Evolutionary conservation across 441 rosid genomes (phyloP).

Genomic region (Pelargonium fulgidum): DNA sequence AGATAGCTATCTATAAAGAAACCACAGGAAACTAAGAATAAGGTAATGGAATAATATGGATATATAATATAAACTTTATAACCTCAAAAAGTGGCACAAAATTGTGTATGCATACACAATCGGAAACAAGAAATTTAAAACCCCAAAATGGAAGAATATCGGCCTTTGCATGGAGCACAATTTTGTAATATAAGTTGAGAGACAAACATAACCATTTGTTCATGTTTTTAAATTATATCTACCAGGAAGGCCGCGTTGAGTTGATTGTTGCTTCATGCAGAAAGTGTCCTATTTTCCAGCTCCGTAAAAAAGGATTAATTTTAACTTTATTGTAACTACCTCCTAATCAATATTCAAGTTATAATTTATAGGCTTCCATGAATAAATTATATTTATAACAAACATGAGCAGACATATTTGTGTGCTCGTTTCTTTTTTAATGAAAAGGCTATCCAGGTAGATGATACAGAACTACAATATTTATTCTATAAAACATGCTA

Average conservation of each 20-base stretch:
- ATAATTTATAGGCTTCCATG: not conserved
- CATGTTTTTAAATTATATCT: not conserved
- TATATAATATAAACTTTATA: no score
- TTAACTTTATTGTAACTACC: no score
- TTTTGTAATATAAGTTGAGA: not conserved
- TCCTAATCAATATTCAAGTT: not conserved
- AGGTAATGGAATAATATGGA: slow-evolving; percentile 2
- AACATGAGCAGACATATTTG: not conserved
- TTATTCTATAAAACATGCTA: not conserved
- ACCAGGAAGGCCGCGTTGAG: no score
- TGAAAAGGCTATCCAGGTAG: not conserved
- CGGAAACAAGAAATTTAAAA: no score
- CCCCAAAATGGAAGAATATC: no score
- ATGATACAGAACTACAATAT: not conserved
- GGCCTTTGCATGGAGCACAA: no score
- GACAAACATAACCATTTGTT: not conserved
- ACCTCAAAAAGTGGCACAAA: no score
- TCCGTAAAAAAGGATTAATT: no score
- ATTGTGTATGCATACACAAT: no score
- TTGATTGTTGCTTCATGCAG: no score
- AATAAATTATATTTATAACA: not conserved
- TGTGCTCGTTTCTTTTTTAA: not conserved
- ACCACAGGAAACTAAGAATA: not conserved
- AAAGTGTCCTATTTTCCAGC: no score
- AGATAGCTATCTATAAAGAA: slow-evolving; percentile 19